Evolutionary conservation across 2,329 filamentous ascomycete genomes (phyloP), one percentile per base, ranked within the genome.

Genomic region (Trichoderma semiorbis): DNA sequence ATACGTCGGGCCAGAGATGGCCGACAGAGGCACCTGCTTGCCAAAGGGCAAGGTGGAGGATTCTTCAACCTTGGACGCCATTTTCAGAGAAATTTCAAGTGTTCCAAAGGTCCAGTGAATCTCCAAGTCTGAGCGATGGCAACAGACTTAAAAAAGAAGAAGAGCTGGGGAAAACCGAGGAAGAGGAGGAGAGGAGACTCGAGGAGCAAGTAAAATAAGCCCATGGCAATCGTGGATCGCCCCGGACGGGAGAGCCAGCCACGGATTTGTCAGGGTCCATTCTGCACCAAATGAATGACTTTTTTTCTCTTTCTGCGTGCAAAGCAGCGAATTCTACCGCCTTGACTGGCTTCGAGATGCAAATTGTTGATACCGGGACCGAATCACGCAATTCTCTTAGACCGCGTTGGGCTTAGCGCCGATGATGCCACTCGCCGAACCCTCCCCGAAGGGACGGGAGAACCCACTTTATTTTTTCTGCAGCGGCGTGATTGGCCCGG

Each of bases 1-100:
- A 83, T 99, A 99, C 70, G 93, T 96, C 75, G 95, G 93, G 18
- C 95, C 96, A 73, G 88, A 91, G 81, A 98, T 93, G 77, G 87
- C 84, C 39, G 86, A 81, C 72, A 90, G 81, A 28, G 86, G 73
- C 58, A 90, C 84, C 67, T 82, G 80, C 80, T 88, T 85, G 74
- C 88, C 88, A 67, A 90, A 89, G 21, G 88, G 87, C 26, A 90
- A 82, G 72, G 82, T 86, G 55, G 87, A 85, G 34, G 87, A 88
- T 58, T 70, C 65, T 43, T 72, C 61, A 30, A 53, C 67, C 26
- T 60, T 61, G 53, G 71, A 64, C 65, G 71, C 26, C 71, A 72
- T 72, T 55, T 72, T 71, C 28, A 36, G 60, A 18, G 28, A 18
- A 50, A 14, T 60, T 18, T 63, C 24, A 66, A 43, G 61, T 24